A percentile compares a stretch with the other conserved stretches of the same genome.
These are phyloP conservation scores for Polytrichum formosum DNA, from an alignment of 225 moss, liverwort and hornwort species.

Conservation along the genomic window DNA sequence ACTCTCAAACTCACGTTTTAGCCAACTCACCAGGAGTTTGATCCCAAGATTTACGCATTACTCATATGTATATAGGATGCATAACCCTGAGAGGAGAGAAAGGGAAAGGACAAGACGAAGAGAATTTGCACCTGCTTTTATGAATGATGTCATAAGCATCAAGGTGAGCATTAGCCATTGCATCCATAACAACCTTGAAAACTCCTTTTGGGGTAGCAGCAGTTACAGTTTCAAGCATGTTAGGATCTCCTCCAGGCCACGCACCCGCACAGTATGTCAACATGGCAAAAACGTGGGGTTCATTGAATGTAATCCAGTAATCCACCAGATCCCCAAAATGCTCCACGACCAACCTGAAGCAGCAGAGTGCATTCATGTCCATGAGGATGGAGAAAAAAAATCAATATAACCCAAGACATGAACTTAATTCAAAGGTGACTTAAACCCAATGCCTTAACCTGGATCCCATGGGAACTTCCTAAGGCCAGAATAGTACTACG, in stretches of 20 bases:
- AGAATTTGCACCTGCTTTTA: constrained; percentile 34
- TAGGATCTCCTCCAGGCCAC: constrained; percentile 98
- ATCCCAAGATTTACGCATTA: too few species aligned
- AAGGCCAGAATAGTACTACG: too few species aligned
- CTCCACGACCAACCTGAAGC: constrained; percentile 78
- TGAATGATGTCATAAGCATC: constrained; percentile 88
- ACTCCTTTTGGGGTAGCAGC: constrained; percentile 71
- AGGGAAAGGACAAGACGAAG: not conserved
- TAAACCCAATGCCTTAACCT: too few species aligned
- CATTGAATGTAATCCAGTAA: constrained; percentile 95
- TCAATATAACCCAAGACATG: too few species aligned
- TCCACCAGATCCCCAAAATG: constrained; percentile 86
- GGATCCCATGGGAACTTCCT: too few species aligned
- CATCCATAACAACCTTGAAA: constrained; percentile 77
- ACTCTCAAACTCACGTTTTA: too few species aligned
- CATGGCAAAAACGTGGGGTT: constrained; percentile 97
- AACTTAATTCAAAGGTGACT: too few species aligned
- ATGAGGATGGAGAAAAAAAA: too few species aligned
- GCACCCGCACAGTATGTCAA: constrained; percentile 96
- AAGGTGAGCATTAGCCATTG: constrained; percentile 83
- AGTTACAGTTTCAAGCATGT: constrained; percentile 81
- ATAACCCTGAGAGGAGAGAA: not conserved
- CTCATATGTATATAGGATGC: too few species aligned
- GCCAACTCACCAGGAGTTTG: too few species aligned
- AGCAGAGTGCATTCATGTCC: too few species aligned